phyloP scores from a whole-genome alignment of 352 stramenopile species.

The Globisporangium spiculum region DNA sequence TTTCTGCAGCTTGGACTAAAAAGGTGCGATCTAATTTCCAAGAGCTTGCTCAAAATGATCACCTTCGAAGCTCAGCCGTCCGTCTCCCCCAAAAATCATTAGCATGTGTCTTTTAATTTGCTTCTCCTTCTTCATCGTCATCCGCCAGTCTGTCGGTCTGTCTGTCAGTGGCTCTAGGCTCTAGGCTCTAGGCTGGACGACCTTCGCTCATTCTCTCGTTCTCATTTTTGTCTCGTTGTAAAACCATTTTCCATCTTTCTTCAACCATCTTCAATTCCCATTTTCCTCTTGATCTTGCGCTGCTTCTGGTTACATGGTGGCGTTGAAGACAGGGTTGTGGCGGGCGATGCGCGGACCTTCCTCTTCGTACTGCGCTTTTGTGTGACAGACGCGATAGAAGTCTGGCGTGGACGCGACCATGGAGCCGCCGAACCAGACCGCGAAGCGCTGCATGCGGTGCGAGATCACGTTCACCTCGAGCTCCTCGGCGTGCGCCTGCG shows the following conservation, averaged over 20 bases:
- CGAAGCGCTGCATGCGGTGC: conserved; percentile 93
- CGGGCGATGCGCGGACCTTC: conserved; percentile 93
- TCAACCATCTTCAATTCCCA: background rate
- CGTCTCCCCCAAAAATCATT: conserved; percentile 2
- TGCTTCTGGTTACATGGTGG: conserved; percentile 79
- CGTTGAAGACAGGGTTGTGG: conserved; percentile 95
- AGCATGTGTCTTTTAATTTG: conserved; percentile 2
- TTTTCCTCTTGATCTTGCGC: background rate
- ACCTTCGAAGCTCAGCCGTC: background rate
- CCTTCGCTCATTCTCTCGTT: background rate
- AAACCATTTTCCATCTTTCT: background rate
- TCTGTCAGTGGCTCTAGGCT: background rate
- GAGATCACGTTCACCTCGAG: conserved; percentile 94
- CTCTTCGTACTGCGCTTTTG: conserved; percentile 96
- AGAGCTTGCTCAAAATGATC: background rate
- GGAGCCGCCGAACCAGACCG: conserved; percentile 94
- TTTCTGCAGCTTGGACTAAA: background rate
- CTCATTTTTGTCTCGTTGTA: background rate
- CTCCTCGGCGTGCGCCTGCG: conserved; percentile 61
- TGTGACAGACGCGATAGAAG: conserved; percentile 96
- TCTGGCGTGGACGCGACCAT: conserved; percentile 94
- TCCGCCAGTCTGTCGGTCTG: too few species aligned
- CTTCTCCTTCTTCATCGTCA: background rate
- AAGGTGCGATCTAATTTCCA: background rate
- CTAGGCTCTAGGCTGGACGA: background rate